A percentile compares a stretch with the other conserved stretches of the same genome.
These are phyloP conservation scores for Debaryomyces fabryi DNA, from an alignment of 1,139 yeast species.

Conservation along the genomic window DNA sequence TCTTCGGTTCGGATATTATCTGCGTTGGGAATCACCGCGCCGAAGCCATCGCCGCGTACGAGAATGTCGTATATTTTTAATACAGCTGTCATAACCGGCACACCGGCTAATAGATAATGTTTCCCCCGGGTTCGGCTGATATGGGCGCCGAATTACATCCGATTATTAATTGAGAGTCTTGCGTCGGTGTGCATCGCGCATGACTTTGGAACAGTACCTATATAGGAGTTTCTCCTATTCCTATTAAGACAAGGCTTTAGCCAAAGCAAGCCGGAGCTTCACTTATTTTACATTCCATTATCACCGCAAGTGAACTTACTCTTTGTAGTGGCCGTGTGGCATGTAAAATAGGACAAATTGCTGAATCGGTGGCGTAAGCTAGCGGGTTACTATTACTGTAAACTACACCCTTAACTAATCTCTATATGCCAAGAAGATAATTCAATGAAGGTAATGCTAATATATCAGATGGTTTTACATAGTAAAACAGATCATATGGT, in stretches of 20 bases:
- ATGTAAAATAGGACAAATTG: neutral
- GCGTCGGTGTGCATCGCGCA: neutral
- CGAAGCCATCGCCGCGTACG: neutral
- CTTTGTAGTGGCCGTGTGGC: neutral
- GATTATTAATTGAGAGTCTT: constrained; percentile 3
- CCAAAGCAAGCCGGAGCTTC: neutral
- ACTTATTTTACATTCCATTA: neutral
- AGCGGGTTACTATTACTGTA: too few species aligned
- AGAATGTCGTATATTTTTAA: neutral
- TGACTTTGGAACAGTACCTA: constrained; percentile 2
- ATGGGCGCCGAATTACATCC: neutral
- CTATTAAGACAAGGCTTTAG: constrained; percentile 3
- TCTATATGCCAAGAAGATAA: too few species aligned
- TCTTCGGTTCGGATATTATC: neutral
- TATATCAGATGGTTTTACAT: neutral
- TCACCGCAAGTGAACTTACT: neutral
- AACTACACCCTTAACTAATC: too few species aligned
- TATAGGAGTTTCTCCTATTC: constrained; percentile 8
- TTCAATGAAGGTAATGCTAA: too few species aligned
- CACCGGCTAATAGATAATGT: constrained; percentile 4
- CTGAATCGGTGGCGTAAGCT: neutral
- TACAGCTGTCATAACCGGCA: neutral
- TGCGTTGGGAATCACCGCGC: neutral
- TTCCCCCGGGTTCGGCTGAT: neutral
- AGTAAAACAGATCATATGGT: neutral